Conservation (phyloP, 495 filamentous ascomycete species). For the Penicillium lividum region DNA sequence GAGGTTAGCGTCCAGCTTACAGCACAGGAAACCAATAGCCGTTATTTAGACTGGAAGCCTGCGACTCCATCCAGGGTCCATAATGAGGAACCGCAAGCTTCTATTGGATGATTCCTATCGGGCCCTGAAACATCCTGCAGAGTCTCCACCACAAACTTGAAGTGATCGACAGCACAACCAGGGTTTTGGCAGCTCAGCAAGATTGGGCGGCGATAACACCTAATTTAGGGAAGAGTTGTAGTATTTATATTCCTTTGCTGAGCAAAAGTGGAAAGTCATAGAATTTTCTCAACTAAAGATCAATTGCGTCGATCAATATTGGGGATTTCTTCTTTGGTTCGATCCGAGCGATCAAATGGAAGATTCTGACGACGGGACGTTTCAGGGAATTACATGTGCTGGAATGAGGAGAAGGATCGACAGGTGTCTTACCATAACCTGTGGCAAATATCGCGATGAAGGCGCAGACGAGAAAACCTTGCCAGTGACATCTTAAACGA, state of each 20-base stretch:
- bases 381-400: conserved; percentile 15
- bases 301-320: neutral
- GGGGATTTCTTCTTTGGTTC: neutral
- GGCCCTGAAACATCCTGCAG: conserved; percentile 18
- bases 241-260: neutral
- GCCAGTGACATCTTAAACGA: neutral
- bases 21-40: conserved; percentile 4
- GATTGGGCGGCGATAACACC: neutral
- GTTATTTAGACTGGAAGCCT: neutral
- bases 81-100: conserved; percentile 7
- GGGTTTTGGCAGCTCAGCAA: conserved; percentile 3
- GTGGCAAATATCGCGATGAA: neutral
- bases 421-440: neutral
- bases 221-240: neutral
- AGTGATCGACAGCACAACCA: conserved; percentile 22
- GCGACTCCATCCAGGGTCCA: conserved; percentile 5
- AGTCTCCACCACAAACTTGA: conserved; percentile 9
- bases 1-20: conserved; percentile 15
- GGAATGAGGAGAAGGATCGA: conserved; percentile 20
- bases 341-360: conserved; percentile 4
- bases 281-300: neutral
- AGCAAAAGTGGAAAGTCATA: neutral
- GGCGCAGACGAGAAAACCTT: neutral
- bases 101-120: conserved; percentile 5
- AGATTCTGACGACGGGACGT: conserved; percentile 18